These are phyloP conservation scores for Komagataea norvegica DNA, from an alignment of 1,139 yeast genomes.

Conservation along the genomic window DNA sequence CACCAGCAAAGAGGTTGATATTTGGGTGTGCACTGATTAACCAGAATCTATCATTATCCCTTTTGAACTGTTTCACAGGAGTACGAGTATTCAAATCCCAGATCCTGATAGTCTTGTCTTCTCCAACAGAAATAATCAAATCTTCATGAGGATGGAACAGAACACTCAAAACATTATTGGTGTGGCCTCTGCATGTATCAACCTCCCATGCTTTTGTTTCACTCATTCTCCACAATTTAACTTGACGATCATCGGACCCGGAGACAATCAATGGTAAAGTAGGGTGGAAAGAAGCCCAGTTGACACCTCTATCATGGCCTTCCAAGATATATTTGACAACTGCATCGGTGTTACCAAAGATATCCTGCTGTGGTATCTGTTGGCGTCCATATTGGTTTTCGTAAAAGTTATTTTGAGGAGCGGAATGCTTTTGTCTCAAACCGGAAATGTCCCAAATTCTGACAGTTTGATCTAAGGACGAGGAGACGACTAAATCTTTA, in stretches of 20 bases:
- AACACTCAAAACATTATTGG: slow-evolving; percentile 85
- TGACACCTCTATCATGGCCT: slow-evolving; percentile 98
- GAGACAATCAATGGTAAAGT: slow-evolving; percentile 92
- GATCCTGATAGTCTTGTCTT: slow-evolving; percentile 94
- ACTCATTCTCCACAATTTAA: slow-evolving; percentile 96
- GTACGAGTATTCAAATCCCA: slow-evolving; percentile 96
- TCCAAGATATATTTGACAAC: slow-evolving; percentile 93
- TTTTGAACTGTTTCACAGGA: slow-evolving; percentile 89
- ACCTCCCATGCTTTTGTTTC: slow-evolving; percentile 99
- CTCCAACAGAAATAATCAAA: slow-evolving; percentile 87
- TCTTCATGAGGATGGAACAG: slow-evolving; percentile 94
- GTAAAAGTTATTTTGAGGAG: slow-evolving; percentile 47
- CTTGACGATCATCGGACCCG: slow-evolving; percentile 93
- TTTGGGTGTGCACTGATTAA: slow-evolving; percentile 82
- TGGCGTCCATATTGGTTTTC: slow-evolving; percentile 74
- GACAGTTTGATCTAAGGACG: slow-evolving; percentile 97
- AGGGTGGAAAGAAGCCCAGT: slow-evolving; percentile 98
- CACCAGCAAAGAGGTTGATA: slow-evolving; percentile 90
- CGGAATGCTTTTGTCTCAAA: slow-evolving; percentile 91
- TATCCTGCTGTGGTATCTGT: slow-evolving; percentile 82
- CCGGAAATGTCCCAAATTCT: slow-evolving; percentile 99
- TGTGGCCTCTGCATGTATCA: slow-evolving; percentile 96
- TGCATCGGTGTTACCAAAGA: slow-evolving; percentile 91
- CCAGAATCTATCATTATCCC: slow-evolving; percentile 96
- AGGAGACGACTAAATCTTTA: slow-evolving; percentile 91